Conservation (phyloP, 2,329 filamentous ascomycete species). For the Ceratocystiopsis sp. region DNA sequence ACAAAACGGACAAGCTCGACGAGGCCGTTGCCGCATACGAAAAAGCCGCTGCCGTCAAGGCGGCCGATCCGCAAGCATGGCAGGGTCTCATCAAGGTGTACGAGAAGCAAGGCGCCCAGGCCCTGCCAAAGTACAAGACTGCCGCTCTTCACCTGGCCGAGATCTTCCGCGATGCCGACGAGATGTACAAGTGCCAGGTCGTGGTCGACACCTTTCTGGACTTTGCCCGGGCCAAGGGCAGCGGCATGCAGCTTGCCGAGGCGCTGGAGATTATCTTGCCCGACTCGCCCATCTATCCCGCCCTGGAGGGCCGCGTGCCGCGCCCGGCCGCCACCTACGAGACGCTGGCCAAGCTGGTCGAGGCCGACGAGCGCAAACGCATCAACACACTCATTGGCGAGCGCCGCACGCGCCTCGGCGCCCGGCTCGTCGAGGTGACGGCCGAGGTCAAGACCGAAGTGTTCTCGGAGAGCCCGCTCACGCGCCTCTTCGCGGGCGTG, state of each 20-base stretch:
- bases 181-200: constrained; percentile 45
- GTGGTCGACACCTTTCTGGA: constrained; percentile 66
- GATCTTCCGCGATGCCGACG: constrained; percentile 51
- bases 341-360: constrained; percentile 65
- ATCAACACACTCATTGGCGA: constrained; percentile 86
- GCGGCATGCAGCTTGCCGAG: constrained; percentile 54
- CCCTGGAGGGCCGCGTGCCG: constrained; percentile 68
- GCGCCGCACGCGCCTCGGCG: constrained; percentile 71
- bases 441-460: constrained; percentile 78
- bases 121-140: constrained; percentile 56
- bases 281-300: constrained; percentile 60
- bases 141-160: constrained; percentile 58
- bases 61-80: constrained; percentile 70
- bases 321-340: constrained; percentile 68
- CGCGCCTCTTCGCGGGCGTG: constrained; percentile 61
- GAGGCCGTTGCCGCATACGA: constrained; percentile 65
- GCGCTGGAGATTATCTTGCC: constrained; percentile 66
- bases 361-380: constrained; percentile 70
- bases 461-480: constrained; percentile 57
- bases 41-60: constrained; percentile 53
- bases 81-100: constrained; percentile 77
- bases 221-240: constrained; percentile 57
- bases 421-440: constrained; percentile 68
- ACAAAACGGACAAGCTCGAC: constrained; percentile 54
- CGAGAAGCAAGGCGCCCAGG: constrained; percentile 54